Percentiles rank a stretch among this genome's conserved stretches.
Evolutionary conservation across 2,329 filamentous ascomycete species (phyloP).

Genomic region (Verticillium dahliae): DNA sequence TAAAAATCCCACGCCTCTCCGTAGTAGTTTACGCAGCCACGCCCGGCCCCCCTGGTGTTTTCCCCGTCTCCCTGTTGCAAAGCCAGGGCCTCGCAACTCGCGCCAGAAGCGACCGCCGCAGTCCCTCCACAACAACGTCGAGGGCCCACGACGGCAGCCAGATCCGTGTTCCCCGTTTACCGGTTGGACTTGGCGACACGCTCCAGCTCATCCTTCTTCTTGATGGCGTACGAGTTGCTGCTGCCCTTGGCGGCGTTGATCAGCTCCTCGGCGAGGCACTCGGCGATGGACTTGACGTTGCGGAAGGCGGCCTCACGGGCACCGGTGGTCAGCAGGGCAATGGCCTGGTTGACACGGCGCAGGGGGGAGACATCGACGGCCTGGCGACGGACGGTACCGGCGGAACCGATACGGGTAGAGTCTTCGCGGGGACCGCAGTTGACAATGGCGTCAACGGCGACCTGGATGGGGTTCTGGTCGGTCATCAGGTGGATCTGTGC

Average conservation of each 20-base stretch:
- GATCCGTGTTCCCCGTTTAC: conserved; percentile 55
- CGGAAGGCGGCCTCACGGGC: conserved; percentile 98
- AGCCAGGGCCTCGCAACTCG: conserved; percentile 12
- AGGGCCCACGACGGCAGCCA: neutral
- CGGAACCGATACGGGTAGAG: conserved; percentile 98
- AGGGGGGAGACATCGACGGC: conserved; percentile 99
- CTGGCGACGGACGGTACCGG: conserved; percentile 99
- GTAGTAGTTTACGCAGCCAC: conserved; percentile 1
- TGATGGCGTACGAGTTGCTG: conserved; percentile 99
- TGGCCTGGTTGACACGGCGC: conserved; percentile 99
- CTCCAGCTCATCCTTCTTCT: conserved; percentile 99
- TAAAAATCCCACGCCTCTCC: conserved; percentile 4
- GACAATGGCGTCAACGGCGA: conserved; percentile 98
- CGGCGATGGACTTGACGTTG: conserved; percentile 99
- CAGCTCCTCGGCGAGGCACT: conserved; percentile 99
- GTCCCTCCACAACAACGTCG: conserved; percentile 13
- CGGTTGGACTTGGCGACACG: conserved; percentile 99
- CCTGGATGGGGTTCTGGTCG: conserved; percentile 99
- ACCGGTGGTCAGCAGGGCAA: conserved; percentile 97
- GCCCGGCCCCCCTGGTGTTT: conserved; percentile 2
- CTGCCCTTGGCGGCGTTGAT: conserved; percentile 99
- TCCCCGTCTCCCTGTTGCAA: conserved; percentile 13
- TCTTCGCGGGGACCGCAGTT: conserved; percentile 99
- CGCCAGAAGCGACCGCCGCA: conserved; percentile 8
- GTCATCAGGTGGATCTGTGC: conserved; percentile 98